Conservation (phyloP, 1,139 yeast genomes). For the Pneumocystis wakefieldiae region DNA sequence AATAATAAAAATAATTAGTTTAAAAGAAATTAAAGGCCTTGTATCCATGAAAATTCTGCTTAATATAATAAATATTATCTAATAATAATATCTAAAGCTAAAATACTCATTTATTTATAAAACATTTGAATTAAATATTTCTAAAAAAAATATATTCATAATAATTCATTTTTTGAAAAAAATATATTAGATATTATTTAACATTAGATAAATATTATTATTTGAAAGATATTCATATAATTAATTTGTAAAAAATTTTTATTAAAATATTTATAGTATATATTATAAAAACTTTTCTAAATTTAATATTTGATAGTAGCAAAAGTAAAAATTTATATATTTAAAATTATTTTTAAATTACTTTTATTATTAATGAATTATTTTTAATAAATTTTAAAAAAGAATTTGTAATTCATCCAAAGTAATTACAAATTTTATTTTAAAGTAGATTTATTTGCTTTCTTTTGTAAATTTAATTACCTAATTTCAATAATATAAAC, state of each 20-base stretch:
- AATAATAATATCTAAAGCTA: not conserved
- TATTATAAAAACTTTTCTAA: not conserved
- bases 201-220: too few relatives aligned
- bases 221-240: not conserved
- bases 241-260: not conserved
- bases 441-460: too few relatives aligned
- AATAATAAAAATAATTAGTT: not conserved
- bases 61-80: not conserved
- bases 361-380: too few relatives aligned
- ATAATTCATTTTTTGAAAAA: not conserved
- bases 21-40: not conserved
- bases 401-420: too few relatives aligned
- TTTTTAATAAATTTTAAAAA: too few relatives aligned
- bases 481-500: too few relatives aligned
- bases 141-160: not conserved
- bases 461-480: too few relatives aligned
- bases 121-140: not conserved
- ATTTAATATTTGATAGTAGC: too few relatives aligned
- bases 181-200: not conserved
- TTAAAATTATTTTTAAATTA: too few relatives aligned
- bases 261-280: not conserved
- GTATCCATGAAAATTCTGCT: not conserved
- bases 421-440: too few relatives aligned
- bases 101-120: not conserved
- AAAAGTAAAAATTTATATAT: too few relatives aligned